Percentiles rank a stretch among this genome's conserved stretches.
These are phyloP conservation scores for Ceratobasidium sp. DNA, from an alignment of 1,284 basidiomycete genomes.

Conservation along the genomic window DNA sequence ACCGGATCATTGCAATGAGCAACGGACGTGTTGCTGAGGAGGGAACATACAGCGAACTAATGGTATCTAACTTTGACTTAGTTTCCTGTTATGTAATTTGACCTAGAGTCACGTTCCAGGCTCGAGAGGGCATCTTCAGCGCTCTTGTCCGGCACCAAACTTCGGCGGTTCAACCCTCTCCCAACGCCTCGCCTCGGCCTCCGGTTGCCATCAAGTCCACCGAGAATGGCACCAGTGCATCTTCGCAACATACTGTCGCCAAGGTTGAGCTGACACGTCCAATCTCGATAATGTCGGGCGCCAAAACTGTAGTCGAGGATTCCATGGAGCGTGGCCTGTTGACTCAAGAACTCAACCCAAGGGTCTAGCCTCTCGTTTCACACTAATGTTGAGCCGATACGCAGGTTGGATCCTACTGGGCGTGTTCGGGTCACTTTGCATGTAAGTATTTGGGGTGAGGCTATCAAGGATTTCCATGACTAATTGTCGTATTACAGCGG, in stretches of 20 bases:
- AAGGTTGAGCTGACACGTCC: constrained; percentile 3
- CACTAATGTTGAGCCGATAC: not conserved
- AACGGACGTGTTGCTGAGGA: constrained; percentile 54
- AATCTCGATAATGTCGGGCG: constrained; percentile 2
- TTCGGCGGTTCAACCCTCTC: not conserved
- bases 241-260: not conserved
- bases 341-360: not conserved
- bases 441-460: not conserved
- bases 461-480: not conserved
- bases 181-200: not conserved
- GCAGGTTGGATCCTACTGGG: constrained; percentile 17
- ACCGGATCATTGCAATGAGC: constrained; percentile 57
- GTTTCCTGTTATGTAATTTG: not conserved
- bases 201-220: not conserved
- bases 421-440: constrained; percentile 8
- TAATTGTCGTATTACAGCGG: constrained; percentile 43
- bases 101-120: not conserved
- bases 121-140: constrained; percentile 28
- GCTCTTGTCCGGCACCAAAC: constrained; percentile 17
- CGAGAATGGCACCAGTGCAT: not conserved
- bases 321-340: not conserved
- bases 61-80: constrained; percentile 29
- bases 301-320: not conserved
- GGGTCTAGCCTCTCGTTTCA: not conserved
- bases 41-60: constrained; percentile 52